Base-by-base conservation (phyloP, 176 grass and related monocot genomes). In the Stipa capillata region DNA sequence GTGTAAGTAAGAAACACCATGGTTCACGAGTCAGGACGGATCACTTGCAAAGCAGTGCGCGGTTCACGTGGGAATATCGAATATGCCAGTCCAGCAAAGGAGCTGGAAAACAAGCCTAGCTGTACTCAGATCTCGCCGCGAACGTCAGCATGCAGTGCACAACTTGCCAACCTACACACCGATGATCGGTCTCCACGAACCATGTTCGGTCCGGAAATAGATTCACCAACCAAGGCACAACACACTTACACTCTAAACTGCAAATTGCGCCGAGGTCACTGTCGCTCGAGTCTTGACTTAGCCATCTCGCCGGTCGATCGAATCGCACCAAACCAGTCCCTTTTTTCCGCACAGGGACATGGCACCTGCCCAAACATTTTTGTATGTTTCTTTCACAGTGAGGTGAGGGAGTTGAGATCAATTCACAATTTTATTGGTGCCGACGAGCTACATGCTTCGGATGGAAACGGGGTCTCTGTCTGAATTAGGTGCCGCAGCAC, bases 301-400 rank as follows among this genome's bases (percentile, higher is more conserved):
- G 40, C 23, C 70, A 4, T 9, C 59, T 79, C 33, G 76, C 63
- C 86, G 66, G 41, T 2, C 41, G 14, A 47, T 16, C 41, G 44
- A 72, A 72, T 65, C 75, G 21, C 75, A 35, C 81, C 76, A 69
- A 84, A 88, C 41, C 35, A 8, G 66, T 3, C 73, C 6, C 2
- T 21, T 54, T n/a, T 83, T 78, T 79, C 55, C 37, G 31, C 73
- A 74, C 68, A 45, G 48, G 67, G 31, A 63, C 59, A 16, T 9
- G 47, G 21, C 66, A 77, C 21, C 64, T 13, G 18, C 65, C 65
- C 77, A 47, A 45, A 42, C 59, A 58, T 2, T 24, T 25, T 15
- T 9, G 29, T 16, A 34, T 41, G 14, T 21, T 57, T 36, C 51
- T 20, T 14, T 8, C 4, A 47, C n/a, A n/a, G n/a, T n/a, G n/a